These are phyloP conservation scores for Nepenthes alata DNA, from an alignment of 179 eudicot genomes.

Conservation along the genomic window DNA sequence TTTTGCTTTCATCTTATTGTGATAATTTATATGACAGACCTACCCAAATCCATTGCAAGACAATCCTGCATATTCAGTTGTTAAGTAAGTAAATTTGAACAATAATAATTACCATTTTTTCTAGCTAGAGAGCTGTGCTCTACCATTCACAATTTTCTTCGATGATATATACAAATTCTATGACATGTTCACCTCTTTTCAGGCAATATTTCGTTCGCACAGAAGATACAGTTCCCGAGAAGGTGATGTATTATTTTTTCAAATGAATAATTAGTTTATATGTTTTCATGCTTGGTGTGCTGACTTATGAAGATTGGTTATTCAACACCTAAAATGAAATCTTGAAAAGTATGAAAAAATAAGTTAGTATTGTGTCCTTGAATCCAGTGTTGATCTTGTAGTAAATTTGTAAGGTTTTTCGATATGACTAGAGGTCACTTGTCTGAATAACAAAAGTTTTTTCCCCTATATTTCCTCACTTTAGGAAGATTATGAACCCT, in stretches of 20 bases:
- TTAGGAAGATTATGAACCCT: no score
- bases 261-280: background rate
- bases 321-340: no score
- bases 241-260: conserved; percentile 12
- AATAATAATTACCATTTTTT: background rate
- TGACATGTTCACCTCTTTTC: conserved; percentile 8
- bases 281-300: conserved; percentile 1
- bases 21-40: conserved; percentile 12
- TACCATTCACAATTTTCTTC: background rate
- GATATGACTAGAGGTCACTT: no score
- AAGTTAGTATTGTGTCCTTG: no score
- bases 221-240: conserved; percentile 37
- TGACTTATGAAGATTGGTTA: no score
- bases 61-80: conserved; percentile 31
- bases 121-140: background rate
- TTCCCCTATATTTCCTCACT: no score
- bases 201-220: conserved; percentile 37
- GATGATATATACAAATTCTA: background rate
- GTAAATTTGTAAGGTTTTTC: no score
- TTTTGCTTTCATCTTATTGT: background rate
- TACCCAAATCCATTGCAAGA: conserved; percentile 32
- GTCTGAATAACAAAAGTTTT: no score
- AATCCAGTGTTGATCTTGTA: no score
- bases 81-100: conserved; percentile 17
- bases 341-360: no score